Percentiles rank a stretch among this genome's conserved stretches.
These are phyloP conservation scores for Eutrema heterophyllum DNA, from an alignment of 345 rosid species.

Conservation along the genomic window DNA sequence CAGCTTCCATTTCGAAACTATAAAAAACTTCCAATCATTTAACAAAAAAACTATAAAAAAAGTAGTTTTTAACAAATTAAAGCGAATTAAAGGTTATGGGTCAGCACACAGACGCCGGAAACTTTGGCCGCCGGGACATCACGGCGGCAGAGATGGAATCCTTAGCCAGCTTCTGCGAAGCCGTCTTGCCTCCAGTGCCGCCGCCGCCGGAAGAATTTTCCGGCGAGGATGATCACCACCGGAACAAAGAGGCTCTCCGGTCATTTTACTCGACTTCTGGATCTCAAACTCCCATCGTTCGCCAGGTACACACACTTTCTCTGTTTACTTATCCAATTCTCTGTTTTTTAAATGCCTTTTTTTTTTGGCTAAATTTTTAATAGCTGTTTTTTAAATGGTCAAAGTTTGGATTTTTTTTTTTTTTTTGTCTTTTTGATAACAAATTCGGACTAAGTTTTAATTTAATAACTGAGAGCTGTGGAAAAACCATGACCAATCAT, in stretches of 20 bases:
- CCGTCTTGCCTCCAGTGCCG: conserved; percentile 45
- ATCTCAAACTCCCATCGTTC: conserved; percentile 28
- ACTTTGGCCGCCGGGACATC: conserved; percentile 25
- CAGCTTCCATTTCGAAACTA: neutral
- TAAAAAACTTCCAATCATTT: neutral
- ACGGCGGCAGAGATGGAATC: conserved; percentile 49
- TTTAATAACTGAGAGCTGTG: too few relatives aligned
- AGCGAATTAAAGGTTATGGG: conserved; percentile 13
- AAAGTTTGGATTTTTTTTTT: neutral
- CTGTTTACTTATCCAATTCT: neutral
- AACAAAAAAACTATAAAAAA: too few relatives aligned
- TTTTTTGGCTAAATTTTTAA: too few relatives aligned
- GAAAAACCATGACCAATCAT: too few relatives aligned
- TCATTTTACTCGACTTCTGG: conserved; percentile 50
- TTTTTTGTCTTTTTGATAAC: too few relatives aligned
- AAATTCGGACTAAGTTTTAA: too few relatives aligned
- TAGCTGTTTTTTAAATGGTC: neutral
- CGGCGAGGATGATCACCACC: conserved; percentile 5
- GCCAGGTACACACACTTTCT: conserved; percentile 18
- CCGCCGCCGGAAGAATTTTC: conserved; percentile 5
- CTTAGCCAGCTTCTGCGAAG: conserved; percentile 50
- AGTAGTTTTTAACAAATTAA: neutral
- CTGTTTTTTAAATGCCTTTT: neutral
- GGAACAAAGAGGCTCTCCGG: conserved; percentile 25
- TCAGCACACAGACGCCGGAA: neutral